Conservation (phyloP, 2,329 filamentous ascomycete genomes). For the Penicillium sp. region DNA sequence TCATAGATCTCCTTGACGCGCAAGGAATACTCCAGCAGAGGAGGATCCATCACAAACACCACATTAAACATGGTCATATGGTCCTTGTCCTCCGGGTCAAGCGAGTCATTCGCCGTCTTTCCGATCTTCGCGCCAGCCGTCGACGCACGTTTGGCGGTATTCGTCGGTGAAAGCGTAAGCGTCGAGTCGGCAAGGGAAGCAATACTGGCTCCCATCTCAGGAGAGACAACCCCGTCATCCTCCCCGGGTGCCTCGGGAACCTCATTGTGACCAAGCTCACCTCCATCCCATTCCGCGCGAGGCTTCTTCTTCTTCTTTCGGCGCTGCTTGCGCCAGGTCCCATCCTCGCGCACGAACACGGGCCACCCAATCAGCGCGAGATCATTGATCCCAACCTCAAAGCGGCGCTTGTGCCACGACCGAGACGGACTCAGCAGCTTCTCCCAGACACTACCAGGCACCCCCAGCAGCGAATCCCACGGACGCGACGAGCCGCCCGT, state of each 20-base stretch:
- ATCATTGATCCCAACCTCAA: slow-evolving; percentile 78
- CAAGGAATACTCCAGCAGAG: slow-evolving; percentile 69
- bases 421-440: slow-evolving; percentile 73
- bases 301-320: slow-evolving; percentile 45
- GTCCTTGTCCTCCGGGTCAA: slow-evolving; percentile 45
- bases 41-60: slow-evolving; percentile 84
- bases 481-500: slow-evolving; percentile 29
- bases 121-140: slow-evolving; percentile 21
- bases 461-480: slow-evolving; percentile 66
- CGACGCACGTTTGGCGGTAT: slow-evolving; percentile 25
- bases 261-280: slow-evolving; percentile 39
- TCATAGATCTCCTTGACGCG: slow-evolving; percentile 77
- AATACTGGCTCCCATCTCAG: slow-evolving; percentile 30
- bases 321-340: slow-evolving; percentile 69
- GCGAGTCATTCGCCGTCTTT: slow-evolving; percentile 22
- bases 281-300: slow-evolving; percentile 31
- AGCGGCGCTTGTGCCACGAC: slow-evolving; percentile 75
- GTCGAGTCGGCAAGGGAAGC: slow-evolving; percentile 30
- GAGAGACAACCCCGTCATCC: slow-evolving; percentile 24
- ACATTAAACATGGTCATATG: slow-evolving; percentile 97
- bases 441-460: slow-evolving; percentile 73
- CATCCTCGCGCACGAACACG: slow-evolving; percentile 75
- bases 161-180: slow-evolving; percentile 23
- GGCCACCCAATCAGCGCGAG: slow-evolving; percentile 79
- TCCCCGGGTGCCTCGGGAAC: slow-evolving; percentile 35